These are phyloP conservation scores for Neofusicoccum umdonicola DNA, from an alignment of 2,329 filamentous ascomycete species.

Conservation along the genomic window DNA sequence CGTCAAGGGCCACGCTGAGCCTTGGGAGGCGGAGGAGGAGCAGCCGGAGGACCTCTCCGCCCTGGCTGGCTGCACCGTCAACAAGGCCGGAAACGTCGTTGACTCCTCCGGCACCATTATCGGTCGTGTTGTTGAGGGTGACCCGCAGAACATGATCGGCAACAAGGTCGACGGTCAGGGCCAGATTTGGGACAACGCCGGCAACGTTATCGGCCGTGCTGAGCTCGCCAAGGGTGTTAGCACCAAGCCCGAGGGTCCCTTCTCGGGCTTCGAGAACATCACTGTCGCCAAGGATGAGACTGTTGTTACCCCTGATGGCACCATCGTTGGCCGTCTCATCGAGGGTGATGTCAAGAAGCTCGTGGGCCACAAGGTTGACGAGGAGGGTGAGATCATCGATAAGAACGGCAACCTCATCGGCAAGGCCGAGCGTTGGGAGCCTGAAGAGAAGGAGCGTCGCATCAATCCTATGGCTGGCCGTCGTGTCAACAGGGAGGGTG, in stretches of 20 bases:
- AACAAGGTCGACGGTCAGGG: slow-evolving; percentile 62
- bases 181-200: slow-evolving; percentile 63
- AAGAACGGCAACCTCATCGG: slow-evolving; percentile 55
- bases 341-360: slow-evolving; percentile 54
- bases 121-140: slow-evolving; percentile 58
- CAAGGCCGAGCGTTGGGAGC: slow-evolving; percentile 54
- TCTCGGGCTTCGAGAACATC: slow-evolving; percentile 59
- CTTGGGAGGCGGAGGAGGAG: slow-evolving; percentile 49
- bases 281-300: slow-evolving; percentile 59
- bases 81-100: slow-evolving; percentile 63
- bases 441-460: slow-evolving; percentile 53
- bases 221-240: slow-evolving; percentile 56
- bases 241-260: slow-evolving; percentile 54
- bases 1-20: slow-evolving; percentile 60
- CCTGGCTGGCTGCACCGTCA: slow-evolving; percentile 62
- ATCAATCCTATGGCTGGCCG: slow-evolving; percentile 60
- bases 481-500: slow-evolving; percentile 54
- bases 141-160: slow-evolving; percentile 55
- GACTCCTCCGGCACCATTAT: slow-evolving; percentile 58
- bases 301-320: slow-evolving; percentile 46
- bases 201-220: slow-evolving; percentile 59
- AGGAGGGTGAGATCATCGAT: slow-evolving; percentile 53
- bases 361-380: slow-evolving; percentile 50
- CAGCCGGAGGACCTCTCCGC: slow-evolving; percentile 55
- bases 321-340: slow-evolving; percentile 49